Evolutionary conservation across 306 rosid genomes (phyloP).

Genomic region (Castanea crenata): DNA sequence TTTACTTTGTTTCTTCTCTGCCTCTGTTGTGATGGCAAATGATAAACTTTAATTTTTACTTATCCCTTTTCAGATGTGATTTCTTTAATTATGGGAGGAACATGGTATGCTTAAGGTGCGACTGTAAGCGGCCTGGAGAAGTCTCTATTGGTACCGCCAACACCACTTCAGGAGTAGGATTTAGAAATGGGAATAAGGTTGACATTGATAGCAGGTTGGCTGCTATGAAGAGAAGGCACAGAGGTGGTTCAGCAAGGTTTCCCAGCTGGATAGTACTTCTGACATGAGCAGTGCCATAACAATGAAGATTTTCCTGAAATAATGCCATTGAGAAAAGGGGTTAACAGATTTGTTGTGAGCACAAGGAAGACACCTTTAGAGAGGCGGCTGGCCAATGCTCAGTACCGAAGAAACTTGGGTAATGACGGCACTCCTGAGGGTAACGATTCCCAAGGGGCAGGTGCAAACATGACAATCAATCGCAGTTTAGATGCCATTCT

Average conservation of each 20-base stretch:
- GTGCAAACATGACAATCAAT: slow-evolving; percentile 19
- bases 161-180: slow-evolving; percentile 26
- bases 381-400: slow-evolving; percentile 68
- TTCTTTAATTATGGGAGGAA: slow-evolving; percentile 84
- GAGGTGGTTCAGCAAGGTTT: slow-evolving; percentile 87
- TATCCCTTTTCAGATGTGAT: slow-evolving; percentile 64
- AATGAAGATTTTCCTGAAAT: slow-evolving; percentile 93
- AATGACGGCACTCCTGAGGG: slow-evolving; percentile 30
- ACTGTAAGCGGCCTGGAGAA: slow-evolving; percentile 82
- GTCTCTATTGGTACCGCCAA: slow-evolving; percentile 33
- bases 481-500: slow-evolving; percentile 38
- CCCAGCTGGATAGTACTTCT: slow-evolving; percentile 68
- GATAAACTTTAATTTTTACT: not conserved
- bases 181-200: slow-evolving; percentile 41
- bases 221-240: slow-evolving; percentile 89
- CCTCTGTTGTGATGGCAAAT: slow-evolving; percentile 18
- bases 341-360: slow-evolving; percentile 91
- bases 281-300: slow-evolving; percentile 51
- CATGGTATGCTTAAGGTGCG: slow-evolving; percentile 77
- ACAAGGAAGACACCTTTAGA: slow-evolving; percentile 82
- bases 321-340: slow-evolving; percentile 96
- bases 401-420: slow-evolving; percentile 51
- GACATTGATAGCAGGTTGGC: slow-evolving; percentile 57
- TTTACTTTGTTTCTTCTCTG: slow-evolving; percentile 6
- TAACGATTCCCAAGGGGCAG: slow-evolving; percentile 26